Evolutionary conservation across 176 grass and related monocot genomes (phyloP).

Genomic region (Avena eriantha): DNA sequence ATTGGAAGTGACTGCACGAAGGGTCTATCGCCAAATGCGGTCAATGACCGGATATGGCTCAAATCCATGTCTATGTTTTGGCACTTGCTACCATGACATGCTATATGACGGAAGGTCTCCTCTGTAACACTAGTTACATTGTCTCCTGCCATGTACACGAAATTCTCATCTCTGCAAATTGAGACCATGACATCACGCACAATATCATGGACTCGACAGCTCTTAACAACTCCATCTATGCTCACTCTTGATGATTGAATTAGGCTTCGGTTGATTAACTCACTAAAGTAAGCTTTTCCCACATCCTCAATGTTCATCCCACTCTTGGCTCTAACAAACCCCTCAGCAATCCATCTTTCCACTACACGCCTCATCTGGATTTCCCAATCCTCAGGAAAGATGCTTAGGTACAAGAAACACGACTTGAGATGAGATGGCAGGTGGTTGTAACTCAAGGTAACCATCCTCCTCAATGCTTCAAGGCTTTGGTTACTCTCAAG

Average conservation of each 20-base stretch:
- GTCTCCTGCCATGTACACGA: not conserved
- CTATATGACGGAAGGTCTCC: conserved; percentile 7
- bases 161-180: conserved; percentile 18
- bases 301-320: not conserved
- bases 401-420: conserved; percentile 42
- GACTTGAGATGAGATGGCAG: conserved; percentile 48
- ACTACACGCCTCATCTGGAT: not conserved
- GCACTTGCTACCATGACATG: not conserved
- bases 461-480: not conserved
- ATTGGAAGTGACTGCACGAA: not conserved
- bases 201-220: conserved; percentile 37
- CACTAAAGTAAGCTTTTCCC: not conserved
- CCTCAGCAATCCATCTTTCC: not conserved
- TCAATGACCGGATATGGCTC: not conserved
- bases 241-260: conserved; percentile 30
- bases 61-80: not conserved
- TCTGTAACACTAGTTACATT: not conserved
- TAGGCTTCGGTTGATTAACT: conserved; percentile 5
- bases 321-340: not conserved
- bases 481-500: conserved; percentile 11
- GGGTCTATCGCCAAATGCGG: not conserved
- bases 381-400: conserved; percentile 41
- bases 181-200: conserved; percentile 21
- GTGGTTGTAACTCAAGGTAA: not conserved
- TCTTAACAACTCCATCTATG: not conserved